phyloP scores from a whole-genome alignment of 257 asterid genomes.

The Coffea eugenioides region DNA sequence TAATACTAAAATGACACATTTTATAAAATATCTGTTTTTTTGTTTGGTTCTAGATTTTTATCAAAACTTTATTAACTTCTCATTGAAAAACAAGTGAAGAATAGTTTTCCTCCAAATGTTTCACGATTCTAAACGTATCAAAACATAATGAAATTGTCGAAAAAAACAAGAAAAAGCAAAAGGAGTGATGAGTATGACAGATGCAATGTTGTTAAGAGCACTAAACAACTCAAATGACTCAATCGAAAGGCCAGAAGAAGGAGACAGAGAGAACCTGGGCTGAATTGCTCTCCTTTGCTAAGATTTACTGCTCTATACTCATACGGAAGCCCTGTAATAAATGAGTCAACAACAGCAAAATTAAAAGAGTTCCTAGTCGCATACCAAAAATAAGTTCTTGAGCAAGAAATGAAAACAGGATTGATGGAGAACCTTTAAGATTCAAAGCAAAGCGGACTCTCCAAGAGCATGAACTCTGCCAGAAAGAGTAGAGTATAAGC shows the following conservation, averaged over 20 bases:
- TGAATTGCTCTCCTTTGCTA: slow-evolving; percentile 57
- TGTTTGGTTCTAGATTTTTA: too few species aligned
- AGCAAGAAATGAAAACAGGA: not conserved
- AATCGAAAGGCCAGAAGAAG: not conserved
- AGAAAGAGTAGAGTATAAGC: slow-evolving; percentile 67
- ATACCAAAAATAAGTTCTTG: not conserved
- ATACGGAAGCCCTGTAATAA: slow-evolving; percentile 50
- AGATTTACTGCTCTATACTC: slow-evolving; percentile 77
- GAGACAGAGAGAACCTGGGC: slow-evolving; percentile 45
- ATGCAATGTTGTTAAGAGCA: not conserved
- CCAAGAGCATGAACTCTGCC: slow-evolving; percentile 92
- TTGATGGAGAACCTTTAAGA: slow-evolving; percentile 51
- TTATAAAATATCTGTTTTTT: too few species aligned
- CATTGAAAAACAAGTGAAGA: too few species aligned
- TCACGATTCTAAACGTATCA: not conserved
- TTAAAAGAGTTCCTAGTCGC: not conserved
- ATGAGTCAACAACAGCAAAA: not conserved
- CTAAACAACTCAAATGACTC: not conserved
- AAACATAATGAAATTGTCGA: not conserved
- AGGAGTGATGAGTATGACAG: not conserved
- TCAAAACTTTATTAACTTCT: too few species aligned
- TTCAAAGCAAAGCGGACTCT: slow-evolving; percentile 78
- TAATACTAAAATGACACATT: too few species aligned
- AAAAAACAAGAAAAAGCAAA: not conserved
- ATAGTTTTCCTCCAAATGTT: not conserved